Evolutionary conservation across 768 basidiomycete genomes (phyloP).

Genomic region (Trametes coccinea): DNA sequence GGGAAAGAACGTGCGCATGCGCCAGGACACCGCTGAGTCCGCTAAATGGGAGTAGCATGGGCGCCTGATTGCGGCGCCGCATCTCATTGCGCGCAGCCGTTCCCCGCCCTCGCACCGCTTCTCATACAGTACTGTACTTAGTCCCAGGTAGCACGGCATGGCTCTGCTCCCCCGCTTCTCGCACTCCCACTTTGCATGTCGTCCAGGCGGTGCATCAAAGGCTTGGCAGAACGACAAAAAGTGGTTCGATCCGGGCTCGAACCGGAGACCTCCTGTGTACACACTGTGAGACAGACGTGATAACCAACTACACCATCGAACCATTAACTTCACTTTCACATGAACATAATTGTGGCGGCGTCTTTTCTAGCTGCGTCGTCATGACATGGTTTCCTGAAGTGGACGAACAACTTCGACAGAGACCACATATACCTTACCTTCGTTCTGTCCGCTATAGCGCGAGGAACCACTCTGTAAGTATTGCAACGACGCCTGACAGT

Average conservation of each 20-base stretch:
- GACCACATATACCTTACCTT: too few species aligned
- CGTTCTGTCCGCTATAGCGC: too few species aligned
- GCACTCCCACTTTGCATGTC: too few species aligned
- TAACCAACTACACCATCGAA: conserved; percentile 33
- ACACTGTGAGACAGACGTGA: conserved; percentile 30
- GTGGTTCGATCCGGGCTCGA: conserved; percentile 31
- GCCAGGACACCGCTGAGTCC: background rate
- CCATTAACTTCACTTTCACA: conserved; percentile 1
- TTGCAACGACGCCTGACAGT: too few species aligned
- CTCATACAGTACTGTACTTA: background rate
- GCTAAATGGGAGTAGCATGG: background rate
- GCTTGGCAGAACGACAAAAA: conserved; percentile 10
- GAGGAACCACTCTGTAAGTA: too few species aligned
- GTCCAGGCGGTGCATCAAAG: too few species aligned
- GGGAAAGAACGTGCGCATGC: conserved; percentile 19
- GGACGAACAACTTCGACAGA: too few species aligned
- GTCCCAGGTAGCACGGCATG: background rate
- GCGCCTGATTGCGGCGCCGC: background rate
- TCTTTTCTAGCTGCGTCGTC: too few species aligned
- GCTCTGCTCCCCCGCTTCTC: too few species aligned
- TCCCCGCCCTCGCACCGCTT: background rate
- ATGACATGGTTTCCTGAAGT: too few species aligned
- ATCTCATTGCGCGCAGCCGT: background rate
- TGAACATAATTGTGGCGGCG: background rate
- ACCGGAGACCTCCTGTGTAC: conserved; percentile 31